These are phyloP conservation scores for Lenzites betulinus DNA, from an alignment of 768 basidiomycete genomes.

Conservation along the genomic window DNA sequence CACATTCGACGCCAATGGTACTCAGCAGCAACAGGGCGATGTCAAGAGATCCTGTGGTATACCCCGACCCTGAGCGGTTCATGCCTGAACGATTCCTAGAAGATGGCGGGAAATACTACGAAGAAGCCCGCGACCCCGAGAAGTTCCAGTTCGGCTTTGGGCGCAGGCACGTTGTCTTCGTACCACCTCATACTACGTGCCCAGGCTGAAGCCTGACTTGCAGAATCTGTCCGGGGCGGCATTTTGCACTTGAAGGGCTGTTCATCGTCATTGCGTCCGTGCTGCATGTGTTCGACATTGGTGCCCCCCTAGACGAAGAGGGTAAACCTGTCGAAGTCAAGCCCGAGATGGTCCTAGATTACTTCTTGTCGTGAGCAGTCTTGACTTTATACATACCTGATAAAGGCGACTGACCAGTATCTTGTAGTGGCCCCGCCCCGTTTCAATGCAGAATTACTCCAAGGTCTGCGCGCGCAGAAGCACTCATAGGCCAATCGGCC, in stretches of 20 bases:
- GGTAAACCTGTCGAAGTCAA: background rate
- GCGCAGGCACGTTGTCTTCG: background rate
- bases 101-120: background rate
- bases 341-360: background rate
- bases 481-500: background rate
- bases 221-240: slow-evolving; percentile 14
- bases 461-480: background rate
- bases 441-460: background rate
- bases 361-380: background rate
- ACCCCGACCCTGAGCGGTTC: slow-evolving; percentile 28
- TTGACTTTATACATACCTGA: background rate
- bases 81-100: slow-evolving; percentile 24
- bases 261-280: slow-evolving; percentile 14
- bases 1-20: no score
- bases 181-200: background rate
- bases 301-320: background rate
- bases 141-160: slow-evolving; percentile 2
- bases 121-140: background rate
- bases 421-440: background rate
- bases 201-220: no score
- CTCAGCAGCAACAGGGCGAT: slow-evolving; percentile 22
- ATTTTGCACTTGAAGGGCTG: slow-evolving; percentile 2
- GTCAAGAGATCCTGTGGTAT: slow-evolving; percentile 21
- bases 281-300: slow-evolving; percentile 11
- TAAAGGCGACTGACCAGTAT: background rate